Evolutionary conservation across 208 protist species (phyloP).

Genomic region (Crithidia bombi): DNA sequence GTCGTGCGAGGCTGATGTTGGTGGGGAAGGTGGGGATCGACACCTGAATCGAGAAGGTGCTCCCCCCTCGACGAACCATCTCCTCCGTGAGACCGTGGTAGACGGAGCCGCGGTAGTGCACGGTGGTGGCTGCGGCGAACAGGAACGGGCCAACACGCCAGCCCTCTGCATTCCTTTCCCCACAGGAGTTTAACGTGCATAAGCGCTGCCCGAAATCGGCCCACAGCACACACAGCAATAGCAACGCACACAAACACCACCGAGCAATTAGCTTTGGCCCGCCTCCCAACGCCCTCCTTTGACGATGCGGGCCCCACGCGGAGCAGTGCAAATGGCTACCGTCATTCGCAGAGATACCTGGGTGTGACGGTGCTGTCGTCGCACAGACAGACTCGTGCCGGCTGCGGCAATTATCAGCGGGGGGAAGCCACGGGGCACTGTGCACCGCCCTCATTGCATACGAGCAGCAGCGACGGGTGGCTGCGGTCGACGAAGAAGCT

Average conservation of each 20-base stretch:
- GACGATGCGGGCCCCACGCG: background rate
- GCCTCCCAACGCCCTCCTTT: background rate
- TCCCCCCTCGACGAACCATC: slow-evolving; percentile 44
- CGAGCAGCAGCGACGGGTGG: background rate
- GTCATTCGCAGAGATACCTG: background rate
- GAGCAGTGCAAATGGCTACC: background rate
- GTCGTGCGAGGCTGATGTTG: slow-evolving; percentile 29
- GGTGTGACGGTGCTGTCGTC: background rate
- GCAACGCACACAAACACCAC: slow-evolving; percentile 2
- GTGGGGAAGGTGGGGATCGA: slow-evolving; percentile 64
- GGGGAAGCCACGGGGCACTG: no score
- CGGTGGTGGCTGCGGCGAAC: slow-evolving; percentile 38
- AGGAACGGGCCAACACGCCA: slow-evolving; percentile 1
- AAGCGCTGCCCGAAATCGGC: slow-evolving; percentile 2
- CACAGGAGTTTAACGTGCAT: no score
- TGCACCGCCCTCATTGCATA: no score
- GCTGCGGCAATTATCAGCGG: no score
- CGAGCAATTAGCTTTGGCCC: background rate
- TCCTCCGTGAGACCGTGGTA: slow-evolving; percentile 62
- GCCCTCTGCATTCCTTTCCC: background rate
- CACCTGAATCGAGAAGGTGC: slow-evolving; percentile 58
- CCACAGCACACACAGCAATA: slow-evolving; percentile 19
- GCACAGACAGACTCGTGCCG: no score
- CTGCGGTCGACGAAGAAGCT: background rate
- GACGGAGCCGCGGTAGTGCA: slow-evolving; percentile 68